Evolutionary conservation across 306 rosid species (phyloP).

Genomic region (Quillaja saponaria): DNA sequence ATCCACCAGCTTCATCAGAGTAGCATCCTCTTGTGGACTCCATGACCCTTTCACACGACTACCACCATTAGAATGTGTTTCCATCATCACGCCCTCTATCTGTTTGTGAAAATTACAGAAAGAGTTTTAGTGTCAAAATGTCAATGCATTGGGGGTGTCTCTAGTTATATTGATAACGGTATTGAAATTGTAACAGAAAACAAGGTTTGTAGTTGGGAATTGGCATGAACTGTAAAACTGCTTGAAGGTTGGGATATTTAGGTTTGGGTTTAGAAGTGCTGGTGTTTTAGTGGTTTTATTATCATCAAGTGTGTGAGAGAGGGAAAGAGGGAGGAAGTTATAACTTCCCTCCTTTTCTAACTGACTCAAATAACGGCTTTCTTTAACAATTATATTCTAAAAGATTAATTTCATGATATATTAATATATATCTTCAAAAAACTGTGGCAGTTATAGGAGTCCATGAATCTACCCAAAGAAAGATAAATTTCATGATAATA

Average conservation of each 20-base stretch:
- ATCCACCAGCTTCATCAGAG: conserved; percentile 51
- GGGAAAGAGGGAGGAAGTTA: conserved; percentile 29
- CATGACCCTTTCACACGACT: conserved; percentile 75
- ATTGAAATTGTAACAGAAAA: neutral
- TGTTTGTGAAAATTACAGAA: conserved; percentile 20
- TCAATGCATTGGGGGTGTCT: conserved; percentile 15
- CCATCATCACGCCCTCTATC: conserved; percentile 6
- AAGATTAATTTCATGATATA: too few species aligned
- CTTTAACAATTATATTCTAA: conserved; percentile 37
- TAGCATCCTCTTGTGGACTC: conserved; percentile 79
- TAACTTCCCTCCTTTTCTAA: conserved; percentile 45
- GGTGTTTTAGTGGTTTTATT: too few species aligned
- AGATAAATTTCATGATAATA: too few species aligned
- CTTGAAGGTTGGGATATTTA: neutral
- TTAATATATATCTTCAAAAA: too few species aligned
- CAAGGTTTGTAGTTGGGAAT: conserved; percentile 38
- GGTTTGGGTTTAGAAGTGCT: neutral
- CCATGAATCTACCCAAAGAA: too few species aligned
- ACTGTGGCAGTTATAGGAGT: too few species aligned
- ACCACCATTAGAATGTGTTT: conserved; percentile 1
- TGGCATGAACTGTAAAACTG: conserved; percentile 69
- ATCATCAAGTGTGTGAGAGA: neutral
- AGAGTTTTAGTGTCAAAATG: neutral
- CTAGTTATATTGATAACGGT: conserved; percentile 2
- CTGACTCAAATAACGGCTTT: conserved; percentile 42